phyloP scores from a whole-genome alignment of 176 grass and related monocot species.

The Eragrostis curvula region DNA sequence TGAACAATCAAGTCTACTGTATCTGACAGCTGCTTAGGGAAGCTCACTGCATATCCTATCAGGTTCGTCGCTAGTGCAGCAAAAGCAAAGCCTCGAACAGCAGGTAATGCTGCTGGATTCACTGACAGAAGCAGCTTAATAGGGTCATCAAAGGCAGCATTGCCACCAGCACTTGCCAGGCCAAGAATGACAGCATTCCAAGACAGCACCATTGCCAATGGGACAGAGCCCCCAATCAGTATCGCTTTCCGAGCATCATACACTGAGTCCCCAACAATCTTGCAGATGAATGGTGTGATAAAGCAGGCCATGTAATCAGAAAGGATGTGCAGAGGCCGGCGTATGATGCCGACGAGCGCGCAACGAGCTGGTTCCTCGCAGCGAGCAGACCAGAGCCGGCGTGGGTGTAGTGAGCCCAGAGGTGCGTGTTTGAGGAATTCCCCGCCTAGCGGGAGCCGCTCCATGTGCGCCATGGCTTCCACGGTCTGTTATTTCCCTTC shows the following conservation, averaged over 20 bases:
- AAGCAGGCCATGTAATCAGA: too few species aligned
- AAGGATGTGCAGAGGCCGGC: too few species aligned
- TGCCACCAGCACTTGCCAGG: constrained; percentile 44
- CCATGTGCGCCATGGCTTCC: too few species aligned
- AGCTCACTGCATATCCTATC: constrained; percentile 84
- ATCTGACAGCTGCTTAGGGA: constrained; percentile 77
- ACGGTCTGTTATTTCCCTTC: too few species aligned
- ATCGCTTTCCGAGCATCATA: constrained; percentile 77
- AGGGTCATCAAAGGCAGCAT: constrained; percentile 59
- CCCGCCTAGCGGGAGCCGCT: too few species aligned
- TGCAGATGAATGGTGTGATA: constrained; percentile 87
- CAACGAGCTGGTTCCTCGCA: too few species aligned
- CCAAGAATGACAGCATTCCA: constrained; percentile 89
- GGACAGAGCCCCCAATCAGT: constrained; percentile 68
- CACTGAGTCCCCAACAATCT: constrained; percentile 74
- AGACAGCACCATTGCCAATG: constrained; percentile 77
- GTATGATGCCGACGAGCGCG: too few species aligned
- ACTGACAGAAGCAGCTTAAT: constrained; percentile 89
- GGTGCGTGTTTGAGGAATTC: too few species aligned
- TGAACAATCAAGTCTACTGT: constrained; percentile 55
- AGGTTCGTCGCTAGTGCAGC: constrained; percentile 74
- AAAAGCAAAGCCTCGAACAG: constrained; percentile 85
- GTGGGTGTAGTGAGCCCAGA: too few species aligned
- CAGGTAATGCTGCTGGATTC: constrained; percentile 69
- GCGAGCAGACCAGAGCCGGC: too few species aligned